These are phyloP conservation scores for Botrytis aclada DNA, from an alignment of 2,329 filamentous ascomycete species.

Conservation along the genomic window DNA sequence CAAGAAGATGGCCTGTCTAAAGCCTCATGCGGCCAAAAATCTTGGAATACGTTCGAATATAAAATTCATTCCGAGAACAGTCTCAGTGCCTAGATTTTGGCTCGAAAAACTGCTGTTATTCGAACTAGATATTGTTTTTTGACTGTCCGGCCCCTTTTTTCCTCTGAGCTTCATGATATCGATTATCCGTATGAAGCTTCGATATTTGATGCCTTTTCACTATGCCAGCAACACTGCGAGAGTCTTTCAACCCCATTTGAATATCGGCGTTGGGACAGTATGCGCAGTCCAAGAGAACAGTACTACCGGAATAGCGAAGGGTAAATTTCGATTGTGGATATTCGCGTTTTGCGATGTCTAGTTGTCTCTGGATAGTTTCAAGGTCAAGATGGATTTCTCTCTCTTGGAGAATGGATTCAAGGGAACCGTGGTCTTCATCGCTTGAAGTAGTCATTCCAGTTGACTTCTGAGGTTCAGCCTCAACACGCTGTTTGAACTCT, in stretches of 20 bases:
- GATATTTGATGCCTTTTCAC: not conserved
- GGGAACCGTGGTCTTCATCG: not conserved
- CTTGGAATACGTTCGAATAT: not conserved
- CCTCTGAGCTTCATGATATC: not conserved
- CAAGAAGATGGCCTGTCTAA: not conserved
- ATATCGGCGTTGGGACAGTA: not conserved
- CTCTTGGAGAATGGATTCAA: not conserved
- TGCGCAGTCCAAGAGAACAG: not conserved
- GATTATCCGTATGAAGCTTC: not conserved
- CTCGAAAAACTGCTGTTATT: not conserved
- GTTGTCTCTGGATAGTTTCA: not conserved
- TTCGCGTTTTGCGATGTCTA: not conserved
- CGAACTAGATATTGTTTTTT: not conserved
- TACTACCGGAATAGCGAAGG: too few species aligned
- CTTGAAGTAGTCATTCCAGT: not conserved
- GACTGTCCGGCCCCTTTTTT: not conserved
- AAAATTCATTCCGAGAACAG: too few species aligned
- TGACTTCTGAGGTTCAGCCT: not conserved
- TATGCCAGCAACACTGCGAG: not conserved
- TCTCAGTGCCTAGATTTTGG: not conserved
- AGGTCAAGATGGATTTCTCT: not conserved
- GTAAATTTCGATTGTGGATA: not conserved
- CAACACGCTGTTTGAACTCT: not conserved
- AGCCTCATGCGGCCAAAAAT: too few species aligned
- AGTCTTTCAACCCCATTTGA: not conserved